phyloP scores from a whole-genome alignment of 164 flowering plant genomes.

The Berberis vulgaris region DNA sequence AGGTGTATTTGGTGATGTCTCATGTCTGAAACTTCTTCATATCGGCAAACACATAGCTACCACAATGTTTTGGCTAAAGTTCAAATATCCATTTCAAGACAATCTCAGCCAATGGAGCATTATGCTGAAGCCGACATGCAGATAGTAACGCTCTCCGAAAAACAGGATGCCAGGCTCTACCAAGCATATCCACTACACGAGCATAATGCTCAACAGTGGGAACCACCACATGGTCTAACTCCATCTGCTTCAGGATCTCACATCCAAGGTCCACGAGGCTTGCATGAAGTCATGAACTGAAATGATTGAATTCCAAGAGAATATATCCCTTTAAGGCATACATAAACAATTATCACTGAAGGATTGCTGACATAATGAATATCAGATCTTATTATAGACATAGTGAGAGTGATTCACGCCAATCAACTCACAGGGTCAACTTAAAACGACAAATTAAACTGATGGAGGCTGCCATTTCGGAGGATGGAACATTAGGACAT shows the following conservation, averaged over 20 bases:
- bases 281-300: slow-evolving; percentile 49
- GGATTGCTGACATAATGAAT: too few relatives aligned
- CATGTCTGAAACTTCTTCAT: slow-evolving; percentile 44
- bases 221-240: slow-evolving; percentile 25
- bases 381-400: too few relatives aligned
- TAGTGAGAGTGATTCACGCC: too few relatives aligned
- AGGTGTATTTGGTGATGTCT: slow-evolving; percentile 14
- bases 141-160: slow-evolving; percentile 60
- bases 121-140: slow-evolving; percentile 47
- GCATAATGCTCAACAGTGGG: slow-evolving; percentile 62
- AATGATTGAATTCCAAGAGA: slow-evolving; percentile 69
- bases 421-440: too few relatives aligned
- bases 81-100: slow-evolving; percentile 36
- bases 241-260: slow-evolving; percentile 19
- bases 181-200: slow-evolving; percentile 64
- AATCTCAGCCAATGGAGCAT: slow-evolving; percentile 38
- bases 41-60: slow-evolving; percentile 57
- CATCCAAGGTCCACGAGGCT: slow-evolving; percentile 41
- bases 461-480: too few relatives aligned
- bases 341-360: too few relatives aligned
- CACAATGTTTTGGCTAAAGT: slow-evolving; percentile 57
- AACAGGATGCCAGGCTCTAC: slow-evolving; percentile 52
- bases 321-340: slow-evolving; percentile 38
- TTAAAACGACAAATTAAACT: too few relatives aligned
- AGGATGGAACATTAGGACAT: too few relatives aligned